These are phyloP conservation scores for Leishmania turanica DNA, from an alignment of 208 protist genomes.

Conservation along the genomic window DNA sequence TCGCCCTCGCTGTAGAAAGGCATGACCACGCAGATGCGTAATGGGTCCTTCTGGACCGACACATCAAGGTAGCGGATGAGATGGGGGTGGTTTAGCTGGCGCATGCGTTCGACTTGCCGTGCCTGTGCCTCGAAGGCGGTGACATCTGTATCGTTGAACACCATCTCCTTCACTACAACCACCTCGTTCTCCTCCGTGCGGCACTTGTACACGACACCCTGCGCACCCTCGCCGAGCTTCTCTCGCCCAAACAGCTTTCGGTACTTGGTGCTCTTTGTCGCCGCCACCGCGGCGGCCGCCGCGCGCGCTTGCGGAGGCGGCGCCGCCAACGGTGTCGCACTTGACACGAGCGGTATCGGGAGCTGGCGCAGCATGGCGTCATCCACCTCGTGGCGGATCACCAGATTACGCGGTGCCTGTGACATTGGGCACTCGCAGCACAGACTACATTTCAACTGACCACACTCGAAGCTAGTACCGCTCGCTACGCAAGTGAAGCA, in stretches of 20 bases:
- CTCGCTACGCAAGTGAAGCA: slow-evolving; percentile 55
- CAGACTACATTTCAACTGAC: slow-evolving; percentile 61
- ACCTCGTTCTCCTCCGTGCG: slow-evolving; percentile 64
- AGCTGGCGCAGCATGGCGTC: slow-evolving; percentile 20
- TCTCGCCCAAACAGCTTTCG: slow-evolving; percentile 33
- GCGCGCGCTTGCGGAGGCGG: slow-evolving; percentile 18
- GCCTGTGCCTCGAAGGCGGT: slow-evolving; percentile 48
- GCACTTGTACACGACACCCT: slow-evolving; percentile 85
- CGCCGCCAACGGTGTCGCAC: background rate
- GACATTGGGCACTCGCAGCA: slow-evolving; percentile 63
- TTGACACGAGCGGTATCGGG: slow-evolving; percentile 26
- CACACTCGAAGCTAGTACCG: slow-evolving; percentile 64
- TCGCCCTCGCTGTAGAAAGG: slow-evolving; percentile 86
- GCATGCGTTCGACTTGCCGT: slow-evolving; percentile 71
- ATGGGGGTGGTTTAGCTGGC: slow-evolving; percentile 72
- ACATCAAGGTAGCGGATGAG: slow-evolving; percentile 88
- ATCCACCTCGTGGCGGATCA: slow-evolving; percentile 23
- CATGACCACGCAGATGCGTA: slow-evolving; percentile 78
- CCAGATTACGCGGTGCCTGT: slow-evolving; percentile 19
- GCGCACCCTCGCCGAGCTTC: slow-evolving; percentile 76
- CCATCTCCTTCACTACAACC: slow-evolving; percentile 86
- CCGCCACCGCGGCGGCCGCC: slow-evolving; percentile 7
- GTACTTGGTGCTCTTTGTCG: slow-evolving; percentile 50
- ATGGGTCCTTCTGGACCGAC: slow-evolving; percentile 43
- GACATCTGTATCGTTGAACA: slow-evolving; percentile 47